Base-by-base conservation (phyloP, 202 grass and related monocot species). In the Zizania palustris region DNA sequence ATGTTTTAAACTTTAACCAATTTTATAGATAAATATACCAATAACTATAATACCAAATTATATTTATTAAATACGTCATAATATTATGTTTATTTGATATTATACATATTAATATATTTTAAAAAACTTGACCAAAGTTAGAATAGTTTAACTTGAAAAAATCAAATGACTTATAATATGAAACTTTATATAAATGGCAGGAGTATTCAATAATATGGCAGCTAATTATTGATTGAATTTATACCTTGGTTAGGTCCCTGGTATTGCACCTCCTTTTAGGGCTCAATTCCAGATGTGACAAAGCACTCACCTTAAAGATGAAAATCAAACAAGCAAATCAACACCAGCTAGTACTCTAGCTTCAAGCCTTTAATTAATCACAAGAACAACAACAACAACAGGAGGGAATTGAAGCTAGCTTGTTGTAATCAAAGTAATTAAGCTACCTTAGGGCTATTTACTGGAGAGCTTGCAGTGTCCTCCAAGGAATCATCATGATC, bases 391-490 rank as follows among this genome's bases (percentile, higher is more conserved):
- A 28, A n/a, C n/a, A 83, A 61, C 42, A 34, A 39, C 8, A 76
- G 10, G 53, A 75, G 50, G 7, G 4, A 28, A 28, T 2, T 28
- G 28, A 61, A 49, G 3, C 0, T 11, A 72, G 39, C n/a, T n/a
- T n/a, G 39, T 33, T 59, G 36, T 49, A 78, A 68, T 42, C 60
- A 78, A 28, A 28, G 28, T 28, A 28, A 28, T 48, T 16, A 9
- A 55, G 19, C 51, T 53, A 97, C 96, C 92, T 99, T 99, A 59
- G 96, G 96, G 71, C 91, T 99, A 67, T 90, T 96, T 16, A 91
- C 96, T 43, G 96, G 96, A 54, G 96, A 99, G 69, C 96, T 95
- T 34, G 96, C 96, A 74, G 96, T 99, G 71, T 99, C 96, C 71
- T 92, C 87, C 67, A 95, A 65, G 60, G 91, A 82, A 82, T 88